phyloP scores from a whole-genome alignment of 2,329 filamentous ascomycete species.

The Alternaria hordeiaustralica region DNA sequence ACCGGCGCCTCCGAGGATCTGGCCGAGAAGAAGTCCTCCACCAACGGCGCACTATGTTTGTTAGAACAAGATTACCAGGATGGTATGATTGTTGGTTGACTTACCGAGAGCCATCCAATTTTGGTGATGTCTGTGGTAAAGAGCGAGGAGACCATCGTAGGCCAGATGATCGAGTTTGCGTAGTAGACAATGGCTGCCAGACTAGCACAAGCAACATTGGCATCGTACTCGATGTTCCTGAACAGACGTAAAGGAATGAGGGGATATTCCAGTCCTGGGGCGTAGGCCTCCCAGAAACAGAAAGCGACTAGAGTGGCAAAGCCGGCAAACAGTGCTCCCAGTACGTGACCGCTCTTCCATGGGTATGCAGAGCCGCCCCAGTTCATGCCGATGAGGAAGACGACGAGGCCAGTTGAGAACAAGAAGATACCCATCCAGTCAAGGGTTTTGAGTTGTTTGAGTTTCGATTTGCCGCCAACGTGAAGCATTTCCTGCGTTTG shows the following conservation, averaged over 20 bases:
- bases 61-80: constrained; percentile 4
- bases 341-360: constrained; percentile 45
- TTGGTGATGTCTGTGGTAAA: constrained; percentile 37
- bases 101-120: constrained; percentile 42
- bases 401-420: constrained; percentile 54
- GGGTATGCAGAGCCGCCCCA: constrained; percentile 49
- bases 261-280: constrained; percentile 39
- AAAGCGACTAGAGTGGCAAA: constrained; percentile 42
- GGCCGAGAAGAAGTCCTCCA: constrained; percentile 41
- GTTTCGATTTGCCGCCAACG: constrained; percentile 42
- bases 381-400: constrained; percentile 57
- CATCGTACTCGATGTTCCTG: constrained; percentile 42
- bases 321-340: constrained; percentile 44
- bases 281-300: constrained; percentile 38
- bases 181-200: constrained; percentile 46
- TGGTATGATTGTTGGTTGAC: background rate
- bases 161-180: constrained; percentile 42
- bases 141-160: constrained; percentile 35
- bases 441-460: constrained; percentile 47
- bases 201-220: constrained; percentile 41
- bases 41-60: constrained; percentile 34
- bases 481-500: constrained; percentile 42
- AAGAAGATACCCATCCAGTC: constrained; percentile 58
- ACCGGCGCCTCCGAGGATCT: constrained; percentile 39
- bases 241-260: constrained; percentile 49